Percentiles rank a stretch among this genome's conserved stretches.
These are phyloP conservation scores for Phytophthora pseudosyringae DNA, from an alignment of 352 stramenopile species.

Conservation along the genomic window DNA sequence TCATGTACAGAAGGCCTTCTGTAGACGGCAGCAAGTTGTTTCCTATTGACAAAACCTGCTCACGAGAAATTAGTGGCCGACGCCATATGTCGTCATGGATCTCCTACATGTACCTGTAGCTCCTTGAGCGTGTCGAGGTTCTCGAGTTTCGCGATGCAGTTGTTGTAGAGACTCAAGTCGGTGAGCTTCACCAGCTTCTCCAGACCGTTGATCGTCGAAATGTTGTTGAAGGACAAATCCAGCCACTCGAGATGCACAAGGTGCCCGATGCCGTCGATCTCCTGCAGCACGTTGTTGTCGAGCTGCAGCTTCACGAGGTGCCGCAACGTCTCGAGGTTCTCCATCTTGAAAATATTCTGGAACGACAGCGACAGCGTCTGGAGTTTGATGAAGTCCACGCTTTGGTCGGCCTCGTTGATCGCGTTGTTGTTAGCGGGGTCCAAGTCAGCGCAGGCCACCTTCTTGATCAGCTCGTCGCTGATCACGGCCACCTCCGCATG, in stretches of 20 bases:
- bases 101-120: constrained; percentile 61
- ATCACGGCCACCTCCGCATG: constrained; percentile 83
- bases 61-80: neutral
- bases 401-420: constrained; percentile 67
- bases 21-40: constrained; percentile 91
- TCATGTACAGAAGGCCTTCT: constrained; percentile 77
- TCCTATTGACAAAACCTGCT: constrained; percentile 90
- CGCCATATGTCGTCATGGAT: too few species aligned
- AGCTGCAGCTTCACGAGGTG: constrained; percentile 92
- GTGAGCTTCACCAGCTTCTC: constrained; percentile 91
- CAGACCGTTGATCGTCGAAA: constrained; percentile 90
- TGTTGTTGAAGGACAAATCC: constrained; percentile 96
- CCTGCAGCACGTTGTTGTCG: constrained; percentile 95
- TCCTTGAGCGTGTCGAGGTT: constrained; percentile 90
- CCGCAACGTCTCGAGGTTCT: constrained; percentile 93
- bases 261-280: constrained; percentile 89
- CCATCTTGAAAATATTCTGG: constrained; percentile 94
- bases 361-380: constrained; percentile 90
- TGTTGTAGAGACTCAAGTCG: constrained; percentile 94
- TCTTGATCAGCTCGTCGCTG: constrained; percentile 82
- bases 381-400: constrained; percentile 79
- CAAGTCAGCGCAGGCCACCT: constrained; percentile 60
- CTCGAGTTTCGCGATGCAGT: constrained; percentile 93
- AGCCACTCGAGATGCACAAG: constrained; percentile 92
- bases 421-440: constrained; percentile 76